Evolutionary conservation across 306 rosid genomes (phyloP).

Genomic region (Glycine soja): DNA sequence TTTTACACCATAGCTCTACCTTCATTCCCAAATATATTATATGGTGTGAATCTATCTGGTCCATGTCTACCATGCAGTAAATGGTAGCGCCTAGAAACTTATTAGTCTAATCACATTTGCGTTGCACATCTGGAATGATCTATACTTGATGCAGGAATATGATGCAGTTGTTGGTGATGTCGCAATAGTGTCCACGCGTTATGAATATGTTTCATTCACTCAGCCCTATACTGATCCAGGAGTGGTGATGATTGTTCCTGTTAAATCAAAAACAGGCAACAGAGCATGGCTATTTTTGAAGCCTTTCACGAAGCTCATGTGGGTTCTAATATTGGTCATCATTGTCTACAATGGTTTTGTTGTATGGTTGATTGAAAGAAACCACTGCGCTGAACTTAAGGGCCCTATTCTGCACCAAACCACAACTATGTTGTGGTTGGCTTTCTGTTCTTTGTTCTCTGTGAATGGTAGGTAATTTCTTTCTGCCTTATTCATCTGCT

Average conservation of each 20-base stretch:
- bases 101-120: neutral
- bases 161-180: slow-evolving; percentile 67
- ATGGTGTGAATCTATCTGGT: neutral
- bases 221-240: slow-evolving; percentile 60
- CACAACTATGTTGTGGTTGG: slow-evolving; percentile 48
- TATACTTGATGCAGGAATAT: slow-evolving; percentile 12
- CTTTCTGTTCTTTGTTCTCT: slow-evolving; percentile 57
- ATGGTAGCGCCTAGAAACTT: neutral
- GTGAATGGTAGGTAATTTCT: slow-evolving; percentile 59
- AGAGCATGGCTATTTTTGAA: slow-evolving; percentile 55
- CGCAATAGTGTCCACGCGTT: slow-evolving; percentile 47
- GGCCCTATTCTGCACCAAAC: slow-evolving; percentile 56
- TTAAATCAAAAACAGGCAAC: slow-evolving; percentile 33
- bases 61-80: neutral
- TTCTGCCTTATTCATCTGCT: neutral
- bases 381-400: slow-evolving; percentile 40
- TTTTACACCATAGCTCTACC: neutral
- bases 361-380: slow-evolving; percentile 62
- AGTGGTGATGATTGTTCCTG: slow-evolving; percentile 61
- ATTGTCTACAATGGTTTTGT: slow-evolving; percentile 62
- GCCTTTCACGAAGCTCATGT: slow-evolving; percentile 62
- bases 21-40: neutral
- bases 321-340: slow-evolving; percentile 50
- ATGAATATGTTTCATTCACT: slow-evolving; percentile 49
- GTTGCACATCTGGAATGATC: neutral